Base-by-base conservation (phyloP, 441 rosid genomes). In the Pelargonium citronellum region DNA sequence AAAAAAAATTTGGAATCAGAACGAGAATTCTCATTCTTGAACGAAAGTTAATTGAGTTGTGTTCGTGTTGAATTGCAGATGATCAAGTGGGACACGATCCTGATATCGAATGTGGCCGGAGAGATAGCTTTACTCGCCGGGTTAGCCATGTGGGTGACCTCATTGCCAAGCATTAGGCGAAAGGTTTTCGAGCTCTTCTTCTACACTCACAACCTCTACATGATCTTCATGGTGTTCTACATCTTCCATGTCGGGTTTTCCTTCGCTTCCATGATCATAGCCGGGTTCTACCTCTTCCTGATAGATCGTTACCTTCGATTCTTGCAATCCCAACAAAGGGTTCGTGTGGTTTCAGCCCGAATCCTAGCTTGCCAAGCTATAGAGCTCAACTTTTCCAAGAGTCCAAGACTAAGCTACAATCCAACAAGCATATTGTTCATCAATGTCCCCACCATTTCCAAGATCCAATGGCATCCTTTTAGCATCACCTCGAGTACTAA, bases 271-370 rank as follows among this genome's bases (percentile, higher is more conserved):
- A 81, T 81, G 0, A 73, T 85, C 73, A 82, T 88, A 67, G 89
- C 93, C 8, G 84, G 86, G 3, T 86, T 88, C 76, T 86, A 81
- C 81, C 87, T 88, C 73, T 88, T 88, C 83, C n/a, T 86, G 17
- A 79, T 88, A 27, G 91, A 88, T 63, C 91, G 93, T 67, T 86
- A 72, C 78, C 77, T 88, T 6, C 74, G 93, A 75, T 82, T 86
- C 83, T 71, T 88, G 16, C 93, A 88, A 78, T 88, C 93, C 49
- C 83, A 87, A 39, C 73, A 39, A 37, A 66, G 74, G 17, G 82
- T 80, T 39, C 84, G 83, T 5, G 69, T 88, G 24, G 66, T 86
- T 64, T 85, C 90, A 19, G 84, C 92, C n/a, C 85, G 89, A 2
- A 10, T 85, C 22, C 74, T 87, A 57, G 87, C 89, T 17, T 83